Conservation (phyloP, 2,329 filamentous ascomycete genomes). For the Calonectria multiphialidica region DNA sequence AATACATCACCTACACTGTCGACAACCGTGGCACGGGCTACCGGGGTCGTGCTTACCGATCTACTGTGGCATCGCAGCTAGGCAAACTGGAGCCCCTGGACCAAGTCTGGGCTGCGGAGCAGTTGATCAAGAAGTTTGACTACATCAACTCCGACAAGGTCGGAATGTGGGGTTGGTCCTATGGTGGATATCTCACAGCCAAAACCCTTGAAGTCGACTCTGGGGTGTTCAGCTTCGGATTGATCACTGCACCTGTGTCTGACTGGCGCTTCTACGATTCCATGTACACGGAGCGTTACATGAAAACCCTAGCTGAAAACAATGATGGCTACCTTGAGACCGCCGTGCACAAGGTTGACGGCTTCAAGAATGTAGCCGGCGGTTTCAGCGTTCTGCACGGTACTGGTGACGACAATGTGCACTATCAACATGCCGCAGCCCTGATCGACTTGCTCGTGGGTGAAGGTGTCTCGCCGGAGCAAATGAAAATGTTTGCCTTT, state of each 20-base stretch:
- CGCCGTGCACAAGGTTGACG: conserved; percentile 67
- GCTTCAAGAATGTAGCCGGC: conserved; percentile 73
- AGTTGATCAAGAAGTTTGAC: conserved; percentile 60
- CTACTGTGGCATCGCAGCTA: conserved; percentile 68
- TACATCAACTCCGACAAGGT: conserved; percentile 71
- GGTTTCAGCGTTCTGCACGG: conserved; percentile 74
- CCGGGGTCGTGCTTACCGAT: conserved; percentile 73
- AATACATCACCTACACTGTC: conserved; percentile 76
- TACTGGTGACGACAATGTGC: conserved; percentile 78
- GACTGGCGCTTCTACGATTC: conserved; percentile 80
- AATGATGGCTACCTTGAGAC: conserved; percentile 70
- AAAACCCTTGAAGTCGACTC: conserved; percentile 75
- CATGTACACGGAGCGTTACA: conserved; percentile 80
- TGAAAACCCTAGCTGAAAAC: conserved; percentile 72
- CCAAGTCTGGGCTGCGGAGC: conserved; percentile 74
- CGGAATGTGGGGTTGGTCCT: conserved; percentile 78
- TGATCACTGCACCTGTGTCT: conserved; percentile 74
- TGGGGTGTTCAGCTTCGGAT: conserved; percentile 70
- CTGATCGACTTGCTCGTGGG: conserved; percentile 72
- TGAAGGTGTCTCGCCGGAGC: conserved; percentile 68
- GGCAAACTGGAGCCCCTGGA: conserved; percentile 74
- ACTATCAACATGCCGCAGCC: conserved; percentile 75
- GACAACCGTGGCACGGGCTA: conserved; percentile 77
- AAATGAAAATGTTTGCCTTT: conserved; percentile 74
- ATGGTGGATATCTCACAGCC: conserved; percentile 73